phyloP scores from a whole-genome alignment of 768 basidiomycete species.

The Lactarius evosmus region DNA sequence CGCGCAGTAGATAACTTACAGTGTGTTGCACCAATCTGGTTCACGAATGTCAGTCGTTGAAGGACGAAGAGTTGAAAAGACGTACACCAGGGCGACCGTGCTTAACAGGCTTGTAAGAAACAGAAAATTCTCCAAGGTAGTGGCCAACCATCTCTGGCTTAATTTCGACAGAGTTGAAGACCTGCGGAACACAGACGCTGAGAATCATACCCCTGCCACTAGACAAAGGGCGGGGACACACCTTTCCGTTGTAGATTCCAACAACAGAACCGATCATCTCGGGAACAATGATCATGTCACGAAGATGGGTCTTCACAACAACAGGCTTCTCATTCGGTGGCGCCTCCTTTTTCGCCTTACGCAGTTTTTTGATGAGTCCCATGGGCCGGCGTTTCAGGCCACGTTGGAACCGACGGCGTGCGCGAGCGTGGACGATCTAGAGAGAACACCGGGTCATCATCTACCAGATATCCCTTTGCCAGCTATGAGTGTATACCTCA shows the following conservation, averaged over 20 bases:
- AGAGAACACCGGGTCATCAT: not conserved
- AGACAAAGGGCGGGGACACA: slow-evolving; percentile 32
- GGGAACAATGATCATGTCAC: slow-evolving; percentile 99
- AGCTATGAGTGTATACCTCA: slow-evolving; percentile 52
- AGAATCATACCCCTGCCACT: not conserved
- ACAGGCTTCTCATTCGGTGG: slow-evolving; percentile 98
- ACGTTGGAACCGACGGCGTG: slow-evolving; percentile 97
- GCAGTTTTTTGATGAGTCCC: slow-evolving; percentile 98
- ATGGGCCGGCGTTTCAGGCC: slow-evolving; percentile 98
- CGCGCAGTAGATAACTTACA: slow-evolving; percentile 48
- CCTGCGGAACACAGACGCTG: slow-evolving; percentile 40
- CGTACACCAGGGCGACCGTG: slow-evolving; percentile 99
- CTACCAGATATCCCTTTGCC: not conserved
- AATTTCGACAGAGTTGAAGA: slow-evolving; percentile 96
- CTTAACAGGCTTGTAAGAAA: slow-evolving; percentile 98
- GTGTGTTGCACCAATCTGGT: slow-evolving; percentile 85
- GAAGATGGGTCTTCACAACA: slow-evolving; percentile 98
- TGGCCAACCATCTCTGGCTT: slow-evolving; percentile 99
- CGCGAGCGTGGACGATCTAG: slow-evolving; percentile 94
- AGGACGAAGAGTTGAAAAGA: slow-evolving; percentile 27
- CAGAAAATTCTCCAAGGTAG: slow-evolving; percentile 97
- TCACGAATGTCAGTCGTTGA: slow-evolving; percentile 23
- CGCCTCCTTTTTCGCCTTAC: slow-evolving; percentile 99
- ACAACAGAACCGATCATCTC: slow-evolving; percentile 99
- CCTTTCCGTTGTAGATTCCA: slow-evolving; percentile 98